A percentile compares a stretch with the other conserved stretches of the same genome.
Evolutionary conservation across 768 basidiomycete genomes (phyloP).

Genomic region (Rhizopogon roseolus): DNA sequence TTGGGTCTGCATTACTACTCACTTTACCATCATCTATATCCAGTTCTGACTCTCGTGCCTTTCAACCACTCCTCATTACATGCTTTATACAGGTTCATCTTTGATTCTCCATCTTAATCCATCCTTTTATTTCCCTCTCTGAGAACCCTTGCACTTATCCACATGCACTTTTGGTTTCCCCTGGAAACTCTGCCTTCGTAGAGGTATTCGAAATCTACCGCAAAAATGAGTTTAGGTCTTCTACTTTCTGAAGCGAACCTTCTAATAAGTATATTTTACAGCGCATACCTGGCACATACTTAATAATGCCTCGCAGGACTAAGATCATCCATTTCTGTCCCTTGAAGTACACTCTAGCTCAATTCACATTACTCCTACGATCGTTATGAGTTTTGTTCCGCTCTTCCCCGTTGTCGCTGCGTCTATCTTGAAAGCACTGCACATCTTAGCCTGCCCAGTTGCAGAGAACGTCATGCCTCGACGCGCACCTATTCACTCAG

Average conservation of each 20-base stretch:
- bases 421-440: not conserved
- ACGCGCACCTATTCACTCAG: not conserved
- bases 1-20: too few species aligned
- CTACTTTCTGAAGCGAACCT: not conserved
- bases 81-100: too few species aligned
- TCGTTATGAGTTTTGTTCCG: not conserved
- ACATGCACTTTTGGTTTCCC: too few species aligned
- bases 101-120: too few species aligned
- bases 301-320: not conserved
- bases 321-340: not conserved
- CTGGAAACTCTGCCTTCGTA: too few species aligned
- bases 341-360: not conserved
- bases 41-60: not conserved
- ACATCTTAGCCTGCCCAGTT: not conserved
- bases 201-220: too few species aligned
- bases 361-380: not conserved
- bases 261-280: not conserved
- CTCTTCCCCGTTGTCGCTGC: not conserved
- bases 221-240: too few species aligned
- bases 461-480: not conserved
- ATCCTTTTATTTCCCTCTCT: too few species aligned
- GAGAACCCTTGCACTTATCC: too few species aligned
- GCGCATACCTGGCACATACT: not conserved
- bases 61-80: too few species aligned
- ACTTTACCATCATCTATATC: too few species aligned